These are phyloP conservation scores for Pythium chondricola DNA, from an alignment of 352 stramenopile species.

Conservation along the genomic window DNA sequence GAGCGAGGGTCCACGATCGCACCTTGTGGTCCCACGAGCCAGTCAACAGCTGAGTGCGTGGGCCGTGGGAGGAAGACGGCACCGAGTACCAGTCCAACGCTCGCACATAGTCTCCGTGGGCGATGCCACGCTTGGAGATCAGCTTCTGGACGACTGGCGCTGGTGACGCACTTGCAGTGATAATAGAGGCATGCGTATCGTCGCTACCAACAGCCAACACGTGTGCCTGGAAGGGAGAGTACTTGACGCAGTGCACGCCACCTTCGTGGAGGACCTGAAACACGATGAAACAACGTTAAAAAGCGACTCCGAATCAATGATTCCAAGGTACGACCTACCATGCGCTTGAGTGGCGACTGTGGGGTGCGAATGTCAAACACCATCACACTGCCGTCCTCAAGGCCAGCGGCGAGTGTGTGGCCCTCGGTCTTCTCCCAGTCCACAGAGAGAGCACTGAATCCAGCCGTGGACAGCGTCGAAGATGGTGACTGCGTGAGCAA, in stretches of 20 bases:
- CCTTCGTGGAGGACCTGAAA: slow-evolving; percentile 27
- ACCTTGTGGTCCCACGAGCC: slow-evolving; percentile 67
- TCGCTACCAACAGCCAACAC: slow-evolving; percentile 59
- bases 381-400: slow-evolving; percentile 57
- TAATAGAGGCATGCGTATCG: slow-evolving; percentile 46
- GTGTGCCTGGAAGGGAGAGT: slow-evolving; percentile 53
- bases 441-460: slow-evolving; percentile 38
- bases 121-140: slow-evolving; percentile 15
- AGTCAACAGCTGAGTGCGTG: slow-evolving; percentile 27
- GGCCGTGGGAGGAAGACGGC: background rate
- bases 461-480: slow-evolving; percentile 29
- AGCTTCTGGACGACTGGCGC: background rate
- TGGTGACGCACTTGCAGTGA: slow-evolving; percentile 14
- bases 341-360: slow-evolving; percentile 28
- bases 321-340: slow-evolving; percentile 11
- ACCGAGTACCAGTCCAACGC: slow-evolving; percentile 48
- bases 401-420: slow-evolving; percentile 47
- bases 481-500: slow-evolving; percentile 26
- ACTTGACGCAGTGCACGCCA: slow-evolving; percentile 55
- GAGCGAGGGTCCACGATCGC: slow-evolving; percentile 26
- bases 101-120: slow-evolving; percentile 69
- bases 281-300: background rate
- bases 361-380: slow-evolving; percentile 64
- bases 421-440: slow-evolving; percentile 67
- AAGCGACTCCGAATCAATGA: background rate